Evolutionary conservation across 176 grass and related monocot species (phyloP).

Genomic region (Aegilops sharonensis): DNA sequence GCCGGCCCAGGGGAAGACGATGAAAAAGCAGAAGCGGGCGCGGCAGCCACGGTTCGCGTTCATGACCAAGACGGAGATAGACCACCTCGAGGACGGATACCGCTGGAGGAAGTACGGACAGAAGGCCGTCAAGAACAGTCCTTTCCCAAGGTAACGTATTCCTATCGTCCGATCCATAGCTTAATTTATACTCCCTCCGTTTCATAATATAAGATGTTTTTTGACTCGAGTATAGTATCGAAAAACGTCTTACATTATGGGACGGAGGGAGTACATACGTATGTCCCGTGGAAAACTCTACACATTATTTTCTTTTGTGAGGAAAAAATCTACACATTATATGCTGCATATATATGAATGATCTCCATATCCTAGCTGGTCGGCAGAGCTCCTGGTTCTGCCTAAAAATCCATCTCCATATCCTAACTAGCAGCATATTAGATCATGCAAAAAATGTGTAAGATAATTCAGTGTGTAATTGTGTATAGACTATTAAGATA

Average conservation of each 20-base stretch:
- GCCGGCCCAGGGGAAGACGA: constrained; percentile 17
- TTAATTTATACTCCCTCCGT: neutral
- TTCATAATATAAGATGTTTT: too few species aligned
- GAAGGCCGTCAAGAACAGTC: constrained; percentile 89
- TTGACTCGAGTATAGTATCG: too few species aligned
- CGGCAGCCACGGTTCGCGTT: constrained; percentile 75
- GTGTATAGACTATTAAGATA: neutral
- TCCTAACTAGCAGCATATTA: neutral
- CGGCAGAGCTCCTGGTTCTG: neutral
- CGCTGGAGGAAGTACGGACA: constrained; percentile 88
- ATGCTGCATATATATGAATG: too few species aligned
- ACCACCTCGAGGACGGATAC: constrained; percentile 74
- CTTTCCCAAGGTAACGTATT: constrained; percentile 52
- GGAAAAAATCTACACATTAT: too few species aligned
- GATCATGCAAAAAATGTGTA: neutral
- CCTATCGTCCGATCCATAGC: neutral
- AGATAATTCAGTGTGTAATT: neutral
- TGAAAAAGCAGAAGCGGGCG: constrained; percentile 54
- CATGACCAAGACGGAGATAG: constrained; percentile 83
- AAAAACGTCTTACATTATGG: too few species aligned
- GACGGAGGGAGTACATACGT: too few species aligned
- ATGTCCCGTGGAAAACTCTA: too few species aligned
- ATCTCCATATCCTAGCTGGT: too few species aligned
- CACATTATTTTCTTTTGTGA: too few species aligned
- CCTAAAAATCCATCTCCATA: neutral